Percentiles rank a stretch among this genome's conserved stretches.
Conservation (phyloP, 345 rosid genomes). For the Noccaea bulbosa region DNA sequence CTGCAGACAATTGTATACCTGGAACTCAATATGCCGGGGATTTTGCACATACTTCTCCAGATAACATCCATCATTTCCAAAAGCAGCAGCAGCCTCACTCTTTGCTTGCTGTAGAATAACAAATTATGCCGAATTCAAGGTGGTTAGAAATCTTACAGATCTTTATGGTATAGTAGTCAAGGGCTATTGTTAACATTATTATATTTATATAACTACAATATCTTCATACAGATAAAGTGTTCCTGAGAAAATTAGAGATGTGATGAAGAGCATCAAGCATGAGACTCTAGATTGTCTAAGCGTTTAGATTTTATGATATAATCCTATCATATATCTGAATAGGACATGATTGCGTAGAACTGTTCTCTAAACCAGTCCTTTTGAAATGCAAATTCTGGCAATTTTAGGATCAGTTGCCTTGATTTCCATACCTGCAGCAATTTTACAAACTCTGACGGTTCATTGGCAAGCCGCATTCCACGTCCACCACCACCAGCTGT, state of each 20-base stretch:
- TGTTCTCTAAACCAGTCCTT: neutral
- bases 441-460: constrained; percentile 93
- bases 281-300: neutral
- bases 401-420: constrained; percentile 7
- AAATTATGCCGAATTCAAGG: constrained; percentile 32
- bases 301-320: neutral
- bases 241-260: neutral
- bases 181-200: neutral
- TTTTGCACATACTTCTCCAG: constrained; percentile 91
- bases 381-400: neutral
- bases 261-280: constrained; percentile 4
- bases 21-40: constrained; percentile 98
- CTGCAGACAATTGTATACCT: constrained; percentile 56
- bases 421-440: constrained; percentile 70
- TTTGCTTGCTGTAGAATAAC: constrained; percentile 81
- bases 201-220: neutral
- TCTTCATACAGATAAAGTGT: neutral
- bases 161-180: neutral
- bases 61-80: constrained; percentile 98
- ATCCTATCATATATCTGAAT: constrained; percentile 1
- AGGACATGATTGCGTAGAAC: neutral
- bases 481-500: constrained; percentile 99
- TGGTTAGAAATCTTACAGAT: constrained; percentile 14
- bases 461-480: constrained; percentile 99
- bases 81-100: constrained; percentile 98